Base-by-base conservation (phyloP, 345 rosid species). In the Limnanthes douglasii region DNA sequence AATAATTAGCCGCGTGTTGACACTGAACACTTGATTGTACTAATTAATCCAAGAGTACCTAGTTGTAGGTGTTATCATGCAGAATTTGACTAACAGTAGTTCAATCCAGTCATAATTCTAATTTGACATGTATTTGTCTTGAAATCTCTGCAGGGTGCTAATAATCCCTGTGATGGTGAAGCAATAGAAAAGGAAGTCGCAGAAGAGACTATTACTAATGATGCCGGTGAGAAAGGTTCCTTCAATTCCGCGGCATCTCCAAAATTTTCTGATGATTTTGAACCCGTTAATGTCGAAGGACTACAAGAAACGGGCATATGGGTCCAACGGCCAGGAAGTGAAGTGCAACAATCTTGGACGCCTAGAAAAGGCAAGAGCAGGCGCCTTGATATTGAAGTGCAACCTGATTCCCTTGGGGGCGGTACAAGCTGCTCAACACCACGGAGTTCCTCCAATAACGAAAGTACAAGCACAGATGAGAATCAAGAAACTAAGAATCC, bases 271-370 rank as follows among this genome's bases (percentile, higher is more conserved):
- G 94, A 79, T 54, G 64, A 51, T 60, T 61, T 72, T 27, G 86
- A 84, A 53, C 75, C 98, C n/a, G 69, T 90, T 21, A 60, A 70
- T 47, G 53, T 84, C 34, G 82, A 64, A 57, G 95, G 98, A 49
- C 77, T 65, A 56, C 33, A 43, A 18, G 69, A 61, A 59, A 74
- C 73, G n/a, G 98, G 90, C 32, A 53, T 84, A 13, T 90, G 95
- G 98, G 58, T 77, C 18, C 78, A 76, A 60, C 86, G 64, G 45
- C 97, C 95, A 1, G 95, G 97, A 51, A 68, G 61, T 19, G 90
- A 77, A 45, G 73, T 70, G 39, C 54, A 67, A 12, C 90, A 68
- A 52, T 69, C 50, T 42, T 83, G 94, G 97, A 75, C 76, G 48
- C 95, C 94, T 8, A 68, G 92, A 42, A 88, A 74, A 65, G 84